A percentile compares a stretch with the other conserved stretches of the same genome.
These are phyloP conservation scores for Epichloe glyceriae DNA, from an alignment of 2,329 filamentous ascomycete genomes.

Conservation along the genomic window DNA sequence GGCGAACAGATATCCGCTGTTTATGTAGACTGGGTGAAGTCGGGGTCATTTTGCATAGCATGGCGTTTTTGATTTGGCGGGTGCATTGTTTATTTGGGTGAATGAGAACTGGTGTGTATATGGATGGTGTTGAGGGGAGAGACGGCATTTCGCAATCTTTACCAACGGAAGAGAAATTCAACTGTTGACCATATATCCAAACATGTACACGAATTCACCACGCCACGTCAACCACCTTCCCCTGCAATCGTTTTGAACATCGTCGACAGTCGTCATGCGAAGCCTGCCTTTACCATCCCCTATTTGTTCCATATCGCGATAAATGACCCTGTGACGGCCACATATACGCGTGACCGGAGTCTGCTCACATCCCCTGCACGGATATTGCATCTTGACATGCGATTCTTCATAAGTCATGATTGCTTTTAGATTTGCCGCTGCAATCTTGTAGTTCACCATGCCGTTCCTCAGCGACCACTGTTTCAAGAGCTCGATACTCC, in stretches of 20 bases:
- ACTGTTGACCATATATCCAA: neutral
- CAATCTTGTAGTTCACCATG: conserved; percentile 4
- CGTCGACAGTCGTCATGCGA: neutral
- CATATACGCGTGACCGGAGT: neutral
- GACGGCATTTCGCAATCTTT: too few relatives aligned
- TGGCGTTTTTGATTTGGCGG: conserved; percentile 1
- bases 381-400: neutral
- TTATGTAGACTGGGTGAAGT: neutral
- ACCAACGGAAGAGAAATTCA: too few relatives aligned
- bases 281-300: neutral
- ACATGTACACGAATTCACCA: neutral
- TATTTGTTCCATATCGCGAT: neutral
- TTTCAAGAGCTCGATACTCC: neutral
- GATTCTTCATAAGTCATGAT: conserved; percentile 1
- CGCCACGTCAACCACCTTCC: neutral
- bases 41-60: conserved; percentile 3
- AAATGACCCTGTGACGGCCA: neutral
- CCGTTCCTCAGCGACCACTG: conserved; percentile 2
- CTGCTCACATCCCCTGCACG: neutral
- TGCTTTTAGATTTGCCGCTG: neutral
- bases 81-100: neutral
- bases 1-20: neutral
- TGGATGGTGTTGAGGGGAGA: too few relatives aligned
- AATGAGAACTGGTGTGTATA: neutral
- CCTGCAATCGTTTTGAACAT: neutral